These are phyloP conservation scores for Trametes cubensis DNA, from an alignment of 768 basidiomycete genomes.

Conservation along the genomic window DNA sequence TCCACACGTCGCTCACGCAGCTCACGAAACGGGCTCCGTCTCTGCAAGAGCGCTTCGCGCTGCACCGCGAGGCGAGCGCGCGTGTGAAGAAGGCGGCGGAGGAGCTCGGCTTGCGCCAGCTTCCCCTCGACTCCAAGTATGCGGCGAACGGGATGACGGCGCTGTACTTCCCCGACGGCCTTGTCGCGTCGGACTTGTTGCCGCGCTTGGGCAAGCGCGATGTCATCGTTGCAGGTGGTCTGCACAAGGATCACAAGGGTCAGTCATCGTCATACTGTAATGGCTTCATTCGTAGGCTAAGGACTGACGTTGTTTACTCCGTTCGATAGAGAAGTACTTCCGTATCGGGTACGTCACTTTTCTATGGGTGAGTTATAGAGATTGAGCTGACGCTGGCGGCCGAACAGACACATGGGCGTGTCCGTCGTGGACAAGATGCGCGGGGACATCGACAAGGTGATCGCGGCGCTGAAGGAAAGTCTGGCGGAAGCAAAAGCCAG, in stretches of 20 bases:
- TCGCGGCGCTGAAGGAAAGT: conserved; percentile 63
- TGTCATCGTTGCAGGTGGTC: conserved; percentile 84
- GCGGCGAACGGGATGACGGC: conserved; percentile 97
- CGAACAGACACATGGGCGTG: conserved; percentile 84
- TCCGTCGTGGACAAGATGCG: conserved; percentile 72
- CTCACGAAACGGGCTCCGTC: conserved; percentile 68
- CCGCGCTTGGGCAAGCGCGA: conserved; percentile 71
- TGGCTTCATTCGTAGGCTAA: background rate
- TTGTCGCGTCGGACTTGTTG: conserved; percentile 75
- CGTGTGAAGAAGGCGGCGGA: conserved; percentile 69
- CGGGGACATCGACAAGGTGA: conserved; percentile 75
- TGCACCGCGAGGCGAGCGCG: conserved; percentile 70
- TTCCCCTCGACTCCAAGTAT: conserved; percentile 61
- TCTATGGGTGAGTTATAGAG: background rate
- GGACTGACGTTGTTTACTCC: conserved; percentile 11
- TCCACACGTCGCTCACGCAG: conserved; percentile 73
- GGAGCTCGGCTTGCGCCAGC: conserved; percentile 70
- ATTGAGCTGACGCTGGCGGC: background rate
- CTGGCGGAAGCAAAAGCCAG: conserved; percentile 44
- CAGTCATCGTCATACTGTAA: conserved; percentile 15
- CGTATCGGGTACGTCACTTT: conserved; percentile 67
- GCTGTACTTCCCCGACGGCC: conserved; percentile 81
- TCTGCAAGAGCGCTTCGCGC: conserved; percentile 74
- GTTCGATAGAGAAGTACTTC: conserved; percentile 77
- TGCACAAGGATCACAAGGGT: conserved; percentile 85